Evolutionary conservation across 441 rosid genomes (phyloP).

Genomic region (Adansonia gregorii): DNA sequence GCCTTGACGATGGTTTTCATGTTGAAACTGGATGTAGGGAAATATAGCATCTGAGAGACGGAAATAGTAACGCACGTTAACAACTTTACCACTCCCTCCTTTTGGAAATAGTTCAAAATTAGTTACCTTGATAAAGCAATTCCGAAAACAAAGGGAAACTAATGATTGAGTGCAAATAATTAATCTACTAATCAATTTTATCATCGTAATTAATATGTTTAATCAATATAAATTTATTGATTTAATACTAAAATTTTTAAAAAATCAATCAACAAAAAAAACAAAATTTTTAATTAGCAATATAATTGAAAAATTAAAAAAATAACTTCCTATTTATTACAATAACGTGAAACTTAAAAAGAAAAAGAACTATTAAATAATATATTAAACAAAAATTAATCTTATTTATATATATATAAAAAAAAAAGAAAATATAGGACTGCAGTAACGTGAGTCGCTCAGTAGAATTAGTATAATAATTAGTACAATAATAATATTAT

Average conservation of each 20-base stretch:
- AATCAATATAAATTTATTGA: too few species aligned
- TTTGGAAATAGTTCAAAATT: not conserved
- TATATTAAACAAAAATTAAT: too few species aligned
- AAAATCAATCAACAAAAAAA: too few species aligned
- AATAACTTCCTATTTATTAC: too few species aligned
- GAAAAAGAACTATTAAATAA: too few species aligned
- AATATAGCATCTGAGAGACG: not conserved
- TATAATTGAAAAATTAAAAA: too few species aligned
- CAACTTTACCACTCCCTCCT: conserved; percentile 13
- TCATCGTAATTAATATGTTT: too few species aligned
- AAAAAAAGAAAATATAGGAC: too few species aligned
- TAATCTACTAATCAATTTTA: not conserved
- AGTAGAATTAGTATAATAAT: not conserved
- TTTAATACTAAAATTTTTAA: too few species aligned
- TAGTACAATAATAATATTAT: not conserved
- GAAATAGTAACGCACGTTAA: not conserved
- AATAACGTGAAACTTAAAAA: too few species aligned
- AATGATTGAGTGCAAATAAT: not conserved
- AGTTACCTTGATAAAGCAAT: not conserved
- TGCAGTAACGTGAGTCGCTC: not conserved
- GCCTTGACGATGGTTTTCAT: not conserved
- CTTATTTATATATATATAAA: too few species aligned
- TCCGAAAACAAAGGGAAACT: not conserved
- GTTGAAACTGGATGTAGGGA: not conserved
- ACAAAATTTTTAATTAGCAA: too few species aligned